Evolutionary conservation across 2,329 filamentous ascomycete species (phyloP), one percentile per base, ranked within the genome.

Genomic region (Alternaria alternata): DNA sequence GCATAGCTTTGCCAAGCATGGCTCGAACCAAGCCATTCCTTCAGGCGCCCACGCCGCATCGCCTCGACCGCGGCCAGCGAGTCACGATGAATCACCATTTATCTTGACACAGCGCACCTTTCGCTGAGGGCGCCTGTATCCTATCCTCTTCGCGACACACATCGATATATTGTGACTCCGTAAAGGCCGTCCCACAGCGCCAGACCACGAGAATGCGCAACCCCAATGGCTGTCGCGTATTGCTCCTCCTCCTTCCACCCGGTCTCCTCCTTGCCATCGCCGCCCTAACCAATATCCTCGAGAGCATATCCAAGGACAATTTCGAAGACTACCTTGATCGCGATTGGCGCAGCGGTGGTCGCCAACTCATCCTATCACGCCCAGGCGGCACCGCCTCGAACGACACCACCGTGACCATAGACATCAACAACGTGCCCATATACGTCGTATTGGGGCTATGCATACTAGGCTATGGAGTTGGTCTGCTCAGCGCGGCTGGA

Each of bases 221-320:
- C 42, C 62, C 62, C 6, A 68, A 67, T 38, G 64, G 67, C 52
- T 57, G 66, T 22, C 72, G 72, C 47, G 48, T 67, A 26, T 12
- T 73, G 20, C 55, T 69, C 30, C 66, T 75, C 24, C 34, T 74
- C 14, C 41, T 62, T 14, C 70, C 73, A 8, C 43, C 67, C 3
- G 48, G 74, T 11, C 56, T 74, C 51, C 66, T 73, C 34, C 53
- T 75, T 53, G 65, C 69, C 7, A 28, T 66, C 49, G 61, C 70
- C 24, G 57, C 65, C 41, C 11, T 76, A 8, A 59, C 62, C 20
- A 54, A 70, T 32, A 47, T 65, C 46, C 72, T 77, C 59, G 74
- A 76, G 26, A 71, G 73, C 53, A 62, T 72, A 20, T 67, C 72
- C 7, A 63, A 61, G 12, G 42, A 51, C 14, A 53, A 69, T 11